phyloP scores from a whole-genome alignment of 1,139 yeast genomes.

The Scheffersomyces insectosa region DNA sequence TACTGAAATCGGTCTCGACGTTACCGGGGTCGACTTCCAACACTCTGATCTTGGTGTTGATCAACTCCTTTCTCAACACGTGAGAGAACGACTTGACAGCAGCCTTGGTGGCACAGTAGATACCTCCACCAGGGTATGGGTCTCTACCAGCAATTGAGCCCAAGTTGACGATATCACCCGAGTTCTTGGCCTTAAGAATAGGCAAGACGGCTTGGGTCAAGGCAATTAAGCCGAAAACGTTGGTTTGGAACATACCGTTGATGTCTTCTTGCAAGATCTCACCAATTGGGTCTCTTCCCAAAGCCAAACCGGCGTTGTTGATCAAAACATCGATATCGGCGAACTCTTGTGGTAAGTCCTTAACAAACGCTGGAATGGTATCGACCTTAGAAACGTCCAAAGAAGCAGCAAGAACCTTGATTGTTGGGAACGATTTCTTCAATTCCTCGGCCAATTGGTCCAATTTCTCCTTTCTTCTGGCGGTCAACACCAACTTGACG shows the following conservation, averaged over 20 bases:
- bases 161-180: conserved; percentile 78
- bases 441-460: conserved; percentile 30
- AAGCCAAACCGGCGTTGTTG: conserved; percentile 47
- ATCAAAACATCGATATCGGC: conserved; percentile 40
- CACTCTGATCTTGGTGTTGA: conserved; percentile 71
- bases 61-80: conserved; percentile 74
- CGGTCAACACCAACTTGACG: conserved; percentile 41
- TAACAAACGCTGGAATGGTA: conserved; percentile 33
- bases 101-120: conserved; percentile 88
- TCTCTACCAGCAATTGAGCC: conserved; percentile 91
- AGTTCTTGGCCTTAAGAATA: conserved; percentile 46
- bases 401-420: conserved; percentile 26
- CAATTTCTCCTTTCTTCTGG: conserved; percentile 42
- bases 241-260: conserved; percentile 40
- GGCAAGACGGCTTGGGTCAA: conserved; percentile 44
- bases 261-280: conserved; percentile 34
- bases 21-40: conserved; percentile 87
- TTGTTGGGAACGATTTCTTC: conserved; percentile 22
- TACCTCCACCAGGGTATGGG: conserved; percentile 82
- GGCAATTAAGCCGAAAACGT: conserved; percentile 42
- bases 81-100: conserved; percentile 77
- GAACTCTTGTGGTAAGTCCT: conserved; percentile 33
- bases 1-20: conserved; percentile 84
- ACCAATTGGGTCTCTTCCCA: conserved; percentile 42
- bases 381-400: conserved; percentile 41